Evolutionary conservation across 805 yeast genomes (phyloP).

Genomic region (Vanderwaltozyma tropicalis): DNA sequence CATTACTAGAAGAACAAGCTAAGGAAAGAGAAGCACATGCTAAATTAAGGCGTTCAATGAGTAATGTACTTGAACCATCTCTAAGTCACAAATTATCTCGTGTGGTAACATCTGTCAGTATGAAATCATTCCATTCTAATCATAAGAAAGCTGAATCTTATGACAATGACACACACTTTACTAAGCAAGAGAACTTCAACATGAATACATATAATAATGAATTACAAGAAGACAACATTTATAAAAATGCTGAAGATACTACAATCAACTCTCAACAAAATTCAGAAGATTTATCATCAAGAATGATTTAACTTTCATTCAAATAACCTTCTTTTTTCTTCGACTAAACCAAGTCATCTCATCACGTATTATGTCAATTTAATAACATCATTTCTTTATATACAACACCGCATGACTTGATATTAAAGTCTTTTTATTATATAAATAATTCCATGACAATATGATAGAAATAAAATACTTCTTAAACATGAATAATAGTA

Average conservation of each 20-base stretch:
- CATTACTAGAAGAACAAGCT: constrained; percentile 8
- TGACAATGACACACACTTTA: background rate
- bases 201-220: too few species aligned
- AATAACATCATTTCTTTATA: too few species aligned
- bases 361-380: too few species aligned
- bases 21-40: constrained; percentile 29
- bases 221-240: background rate
- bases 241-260: background rate
- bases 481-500: too few species aligned
- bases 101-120: constrained; percentile 1
- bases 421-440: too few species aligned
- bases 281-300: background rate
- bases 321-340: background rate
- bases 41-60: background rate
- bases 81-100: background rate
- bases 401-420: too few species aligned
- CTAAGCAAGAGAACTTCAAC: too few species aligned
- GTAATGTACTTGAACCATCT: background rate
- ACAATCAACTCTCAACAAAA: background rate
- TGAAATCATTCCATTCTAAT: background rate
- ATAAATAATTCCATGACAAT: too few species aligned
- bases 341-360: too few species aligned
- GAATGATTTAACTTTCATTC: background rate
- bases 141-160: background rate
- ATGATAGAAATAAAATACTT: too few species aligned